These are phyloP conservation scores for Ichthyophthirius multifiliis DNA, from an alignment of 169 alveolate species.

Conservation along the genomic window DNA sequence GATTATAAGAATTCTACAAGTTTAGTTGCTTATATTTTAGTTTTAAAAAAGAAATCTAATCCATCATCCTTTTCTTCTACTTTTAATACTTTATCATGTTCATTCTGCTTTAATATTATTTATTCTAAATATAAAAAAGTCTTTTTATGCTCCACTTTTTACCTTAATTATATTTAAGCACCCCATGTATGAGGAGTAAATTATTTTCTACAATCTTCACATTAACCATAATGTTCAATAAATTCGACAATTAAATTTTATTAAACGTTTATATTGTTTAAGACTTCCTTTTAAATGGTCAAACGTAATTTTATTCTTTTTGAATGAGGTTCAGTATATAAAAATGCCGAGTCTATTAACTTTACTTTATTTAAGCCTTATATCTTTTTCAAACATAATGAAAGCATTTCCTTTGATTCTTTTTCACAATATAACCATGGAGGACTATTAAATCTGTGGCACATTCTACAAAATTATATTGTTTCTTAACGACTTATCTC, in stretches of 20 bases:
- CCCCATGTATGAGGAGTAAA: conserved; percentile 99
- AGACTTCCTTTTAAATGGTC: conserved; percentile 94
- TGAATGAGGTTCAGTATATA: conserved; percentile 97
- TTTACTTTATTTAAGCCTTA: conserved; percentile 94
- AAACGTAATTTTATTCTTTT: conserved; percentile 92
- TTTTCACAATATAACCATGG: too few species aligned
- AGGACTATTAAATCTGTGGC: too few species aligned
- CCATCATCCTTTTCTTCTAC: conserved; percentile 95
- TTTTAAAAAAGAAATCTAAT: conserved; percentile 94
- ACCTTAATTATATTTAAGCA: conserved; percentile 94
- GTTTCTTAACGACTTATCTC: too few species aligned
- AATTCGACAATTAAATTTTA: conserved; percentile 88
- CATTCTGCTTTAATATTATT: conserved; percentile 92
- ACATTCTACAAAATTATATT: too few species aligned
- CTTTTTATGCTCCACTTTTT: conserved; percentile 95
- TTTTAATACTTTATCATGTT: conserved; percentile 89
- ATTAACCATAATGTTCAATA: conserved; percentile 89
- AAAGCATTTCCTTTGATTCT: conserved; percentile 96
- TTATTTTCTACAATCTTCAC: conserved; percentile 96
- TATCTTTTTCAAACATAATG: conserved; percentile 94
- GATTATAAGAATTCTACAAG: conserved; percentile 93
- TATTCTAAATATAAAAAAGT: conserved; percentile 96
- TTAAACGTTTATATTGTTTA: conserved; percentile 89
- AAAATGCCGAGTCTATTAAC: conserved; percentile 93
- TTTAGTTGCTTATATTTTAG: conserved; percentile 91